A percentile compares a stretch with the other conserved stretches of the same genome.
These are phyloP conservation scores for Alternaria ethzedia DNA, from an alignment of 2,329 filamentous ascomycete genomes.

Conservation along the genomic window DNA sequence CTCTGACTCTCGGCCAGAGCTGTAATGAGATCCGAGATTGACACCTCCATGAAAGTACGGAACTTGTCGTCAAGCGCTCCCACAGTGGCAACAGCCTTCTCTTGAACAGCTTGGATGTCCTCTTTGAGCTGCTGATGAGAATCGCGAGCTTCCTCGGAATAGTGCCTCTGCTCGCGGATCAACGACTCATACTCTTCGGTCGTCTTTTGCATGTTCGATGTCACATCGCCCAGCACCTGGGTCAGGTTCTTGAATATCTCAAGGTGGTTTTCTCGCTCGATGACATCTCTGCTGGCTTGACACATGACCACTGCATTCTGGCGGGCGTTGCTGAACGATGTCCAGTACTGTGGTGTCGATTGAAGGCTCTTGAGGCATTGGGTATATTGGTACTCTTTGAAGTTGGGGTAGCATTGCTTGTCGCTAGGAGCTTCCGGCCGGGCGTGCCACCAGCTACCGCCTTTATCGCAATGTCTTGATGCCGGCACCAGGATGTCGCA, in stretches of 20 bases:
- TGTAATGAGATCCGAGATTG: slow-evolving; percentile 25
- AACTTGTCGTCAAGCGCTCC: slow-evolving; percentile 26
- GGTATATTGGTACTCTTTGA: slow-evolving; percentile 49
- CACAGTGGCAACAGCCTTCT: slow-evolving; percentile 27
- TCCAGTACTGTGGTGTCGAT: slow-evolving; percentile 65
- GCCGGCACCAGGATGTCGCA: slow-evolving; percentile 59
- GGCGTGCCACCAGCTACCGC: slow-evolving; percentile 30
- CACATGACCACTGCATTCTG: slow-evolving; percentile 69
- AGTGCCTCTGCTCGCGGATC: slow-evolving; percentile 31
- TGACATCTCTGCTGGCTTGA: slow-evolving; percentile 63
- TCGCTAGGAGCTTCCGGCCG: slow-evolving; percentile 12
- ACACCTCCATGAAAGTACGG: slow-evolving; percentile 24
- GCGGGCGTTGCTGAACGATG: slow-evolving; percentile 67
- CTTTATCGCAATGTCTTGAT: slow-evolving; percentile 36
- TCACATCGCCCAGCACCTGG: slow-evolving; percentile 31
- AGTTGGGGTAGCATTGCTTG: slow-evolving; percentile 44
- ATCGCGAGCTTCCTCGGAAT: slow-evolving; percentile 25
- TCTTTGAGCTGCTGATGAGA: slow-evolving; percentile 26
- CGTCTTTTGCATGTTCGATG: slow-evolving; percentile 27
- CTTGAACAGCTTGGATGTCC: slow-evolving; percentile 24
- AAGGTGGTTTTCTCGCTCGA: slow-evolving; percentile 59
- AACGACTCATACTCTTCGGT: slow-evolving; percentile 32
- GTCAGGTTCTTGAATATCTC: slow-evolving; percentile 43
- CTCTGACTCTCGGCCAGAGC: slow-evolving; percentile 25
- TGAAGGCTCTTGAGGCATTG: slow-evolving; percentile 62